Evolutionary conservation across 139 green algal species (phyloP).

Genomic region (Coccomyxa sp.): DNA sequence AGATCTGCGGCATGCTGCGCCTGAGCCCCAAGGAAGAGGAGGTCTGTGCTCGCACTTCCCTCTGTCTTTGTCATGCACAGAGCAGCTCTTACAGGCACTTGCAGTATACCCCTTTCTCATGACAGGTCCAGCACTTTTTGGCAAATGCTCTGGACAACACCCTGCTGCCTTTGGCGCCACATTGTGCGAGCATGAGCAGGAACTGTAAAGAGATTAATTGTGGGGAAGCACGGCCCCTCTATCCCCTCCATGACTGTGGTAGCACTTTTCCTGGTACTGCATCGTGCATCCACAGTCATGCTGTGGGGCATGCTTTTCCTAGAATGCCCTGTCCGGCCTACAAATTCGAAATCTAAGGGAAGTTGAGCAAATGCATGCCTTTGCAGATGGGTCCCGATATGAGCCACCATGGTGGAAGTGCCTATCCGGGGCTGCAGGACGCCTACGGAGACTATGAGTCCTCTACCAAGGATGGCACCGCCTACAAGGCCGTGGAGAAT

Average conservation of each 20-base stretch:
- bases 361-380: neutral
- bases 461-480: neutral
- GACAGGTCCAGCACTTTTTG: neutral
- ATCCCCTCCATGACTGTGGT: no score
- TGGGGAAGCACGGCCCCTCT: no score
- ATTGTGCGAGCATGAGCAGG: no score
- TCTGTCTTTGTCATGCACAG: neutral
- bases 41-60: slow-evolving; percentile 3
- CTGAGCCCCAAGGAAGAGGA: slow-evolving; percentile 55
- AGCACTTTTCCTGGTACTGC: neutral
- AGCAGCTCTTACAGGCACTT: neutral
- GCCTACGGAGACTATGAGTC: neutral
- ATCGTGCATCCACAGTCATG: neutral
- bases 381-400: neutral
- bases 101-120: neutral
- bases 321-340: neutral
- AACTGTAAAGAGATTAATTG: neutral
- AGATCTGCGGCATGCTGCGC: slow-evolving; percentile 55
- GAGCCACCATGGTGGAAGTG: neutral
- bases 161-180: no score
- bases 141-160: neutral
- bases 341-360: neutral
- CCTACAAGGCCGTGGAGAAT: neutral
- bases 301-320: neutral
- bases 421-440: neutral